These are phyloP conservation scores for Xerocomellus chrysenteron DNA, from an alignment of 768 basidiomycete species.

Conservation along the genomic window DNA sequence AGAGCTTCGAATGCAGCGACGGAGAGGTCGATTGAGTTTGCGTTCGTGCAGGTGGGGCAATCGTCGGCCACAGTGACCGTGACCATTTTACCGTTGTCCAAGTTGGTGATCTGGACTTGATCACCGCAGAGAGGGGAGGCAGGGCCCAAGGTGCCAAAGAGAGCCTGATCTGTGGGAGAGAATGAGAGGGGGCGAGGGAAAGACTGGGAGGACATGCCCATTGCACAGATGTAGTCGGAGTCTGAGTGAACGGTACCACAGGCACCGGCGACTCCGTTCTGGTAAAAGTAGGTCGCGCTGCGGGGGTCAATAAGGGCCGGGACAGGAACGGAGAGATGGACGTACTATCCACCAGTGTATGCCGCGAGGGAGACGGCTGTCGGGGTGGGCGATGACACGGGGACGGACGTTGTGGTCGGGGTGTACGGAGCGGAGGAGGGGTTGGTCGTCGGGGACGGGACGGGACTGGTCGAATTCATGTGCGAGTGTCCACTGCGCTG, in stretches of 20 bases:
- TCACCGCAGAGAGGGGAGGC: constrained; percentile 64
- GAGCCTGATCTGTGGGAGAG: constrained; percentile 41
- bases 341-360: constrained; percentile 47
- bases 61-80: constrained; percentile 70
- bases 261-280: constrained; percentile 72
- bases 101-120: constrained; percentile 62
- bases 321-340: not conserved
- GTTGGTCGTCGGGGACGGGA: not conserved
- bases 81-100: constrained; percentile 49
- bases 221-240: constrained; percentile 56
- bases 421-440: not conserved
- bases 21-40: constrained; percentile 76
- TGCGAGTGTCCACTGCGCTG: not conserved
- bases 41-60: constrained; percentile 74
- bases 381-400: not conserved
- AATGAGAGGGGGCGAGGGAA: not conserved
- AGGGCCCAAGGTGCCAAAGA: constrained; percentile 49
- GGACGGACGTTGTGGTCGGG: not conserved
- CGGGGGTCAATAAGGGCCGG: not conserved
- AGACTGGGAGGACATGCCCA: constrained; percentile 42
- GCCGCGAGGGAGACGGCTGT: constrained; percentile 17
- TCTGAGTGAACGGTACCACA: constrained; percentile 70
- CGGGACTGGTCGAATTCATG: too few relatives aligned
- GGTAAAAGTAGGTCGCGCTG: constrained; percentile 68
- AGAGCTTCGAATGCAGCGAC: constrained; percentile 62